Conservation (phyloP, 176 grass and related monocot genomes). For the Elaeis guineensis region DNA sequence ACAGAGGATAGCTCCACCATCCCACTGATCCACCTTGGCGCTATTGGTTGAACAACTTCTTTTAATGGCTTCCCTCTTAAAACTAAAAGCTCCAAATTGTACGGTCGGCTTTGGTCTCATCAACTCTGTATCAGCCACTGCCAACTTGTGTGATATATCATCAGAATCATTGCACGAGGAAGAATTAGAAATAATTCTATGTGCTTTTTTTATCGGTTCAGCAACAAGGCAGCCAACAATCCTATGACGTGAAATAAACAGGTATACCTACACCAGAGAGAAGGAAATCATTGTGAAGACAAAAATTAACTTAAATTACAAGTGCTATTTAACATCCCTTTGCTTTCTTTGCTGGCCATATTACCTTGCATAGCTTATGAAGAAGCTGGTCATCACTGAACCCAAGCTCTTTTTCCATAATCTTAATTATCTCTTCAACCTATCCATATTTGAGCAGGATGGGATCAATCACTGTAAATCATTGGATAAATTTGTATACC, state of each 20-base stretch:
- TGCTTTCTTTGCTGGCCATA: too few species aligned
- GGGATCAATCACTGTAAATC: too few species aligned
- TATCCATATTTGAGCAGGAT: conserved; percentile 1
- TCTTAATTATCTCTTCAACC: conserved; percentile 64
- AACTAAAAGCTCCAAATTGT: conserved; percentile 63
- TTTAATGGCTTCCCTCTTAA: conserved; percentile 63
- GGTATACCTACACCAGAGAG: conserved; percentile 51
- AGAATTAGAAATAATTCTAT: conserved; percentile 53
- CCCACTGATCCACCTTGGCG: conserved; percentile 22
- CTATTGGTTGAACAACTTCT: conserved; percentile 22
- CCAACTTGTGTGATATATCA: background rate
- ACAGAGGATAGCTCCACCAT: conserved; percentile 60
- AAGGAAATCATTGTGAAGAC: too few species aligned
- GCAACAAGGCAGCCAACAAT: conserved; percentile 72
- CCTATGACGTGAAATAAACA: conserved; percentile 72
- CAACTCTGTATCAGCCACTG: conserved; percentile 15
- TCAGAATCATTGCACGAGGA: background rate
- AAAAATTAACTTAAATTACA: too few species aligned
- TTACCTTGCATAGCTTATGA: conserved; percentile 76
- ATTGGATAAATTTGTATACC: too few species aligned
- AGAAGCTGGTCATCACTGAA: conserved; percentile 61
- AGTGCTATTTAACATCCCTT: too few species aligned
- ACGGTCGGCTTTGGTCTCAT: conserved; percentile 31
- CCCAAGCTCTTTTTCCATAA: conserved; percentile 73
- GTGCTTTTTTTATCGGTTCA: conserved; percentile 75